Evolutionary conservation across 2,329 filamentous ascomycete species (phyloP).

Genomic region (Ilyonectria sp.): DNA sequence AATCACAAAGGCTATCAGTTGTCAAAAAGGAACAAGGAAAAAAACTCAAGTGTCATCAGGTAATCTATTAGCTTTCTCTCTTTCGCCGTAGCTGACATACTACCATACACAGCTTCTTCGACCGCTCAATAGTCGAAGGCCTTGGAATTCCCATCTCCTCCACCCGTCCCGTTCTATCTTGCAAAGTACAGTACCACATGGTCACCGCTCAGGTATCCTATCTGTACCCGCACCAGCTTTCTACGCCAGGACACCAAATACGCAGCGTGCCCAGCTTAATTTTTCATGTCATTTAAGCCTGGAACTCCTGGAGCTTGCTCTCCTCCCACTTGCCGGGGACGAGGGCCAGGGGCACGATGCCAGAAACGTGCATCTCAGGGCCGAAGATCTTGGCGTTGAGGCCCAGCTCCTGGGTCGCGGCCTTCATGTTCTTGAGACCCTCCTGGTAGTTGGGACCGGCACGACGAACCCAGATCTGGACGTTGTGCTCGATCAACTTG

Average conservation of each 20-base stretch:
- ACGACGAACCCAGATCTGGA: conserved; percentile 94
- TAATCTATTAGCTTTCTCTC: conserved; percentile 49
- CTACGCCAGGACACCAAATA: conserved; percentile 29
- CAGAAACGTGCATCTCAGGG: conserved; percentile 94
- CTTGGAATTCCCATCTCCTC: conserved; percentile 45
- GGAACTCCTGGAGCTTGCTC: conserved; percentile 74
- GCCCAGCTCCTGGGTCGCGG: conserved; percentile 92
- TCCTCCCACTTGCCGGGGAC: conserved; percentile 75
- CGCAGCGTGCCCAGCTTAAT: conserved; percentile 11
- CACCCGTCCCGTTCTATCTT: conserved; percentile 51
- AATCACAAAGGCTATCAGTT: not conserved
- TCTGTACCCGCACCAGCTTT: conserved; percentile 43
- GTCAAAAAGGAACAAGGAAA: not conserved
- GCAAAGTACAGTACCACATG: conserved; percentile 53
- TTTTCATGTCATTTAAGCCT: conserved; percentile 58
- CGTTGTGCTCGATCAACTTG: conserved; percentile 93
- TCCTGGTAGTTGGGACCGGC: conserved; percentile 97
- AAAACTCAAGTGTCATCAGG: conserved; percentile 43
- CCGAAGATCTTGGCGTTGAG: conserved; percentile 78
- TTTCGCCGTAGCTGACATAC: conserved; percentile 50
- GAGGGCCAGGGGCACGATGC: conserved; percentile 95
- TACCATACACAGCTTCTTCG: conserved; percentile 48
- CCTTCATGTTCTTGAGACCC: conserved; percentile 99
- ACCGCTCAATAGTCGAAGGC: conserved; percentile 42
- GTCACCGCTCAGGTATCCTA: conserved; percentile 42